Percentiles rank a stretch among this genome's conserved stretches.
Evolutionary conservation across 257 asterid species (phyloP).

Genomic region (Rubia yunnanensis): DNA sequence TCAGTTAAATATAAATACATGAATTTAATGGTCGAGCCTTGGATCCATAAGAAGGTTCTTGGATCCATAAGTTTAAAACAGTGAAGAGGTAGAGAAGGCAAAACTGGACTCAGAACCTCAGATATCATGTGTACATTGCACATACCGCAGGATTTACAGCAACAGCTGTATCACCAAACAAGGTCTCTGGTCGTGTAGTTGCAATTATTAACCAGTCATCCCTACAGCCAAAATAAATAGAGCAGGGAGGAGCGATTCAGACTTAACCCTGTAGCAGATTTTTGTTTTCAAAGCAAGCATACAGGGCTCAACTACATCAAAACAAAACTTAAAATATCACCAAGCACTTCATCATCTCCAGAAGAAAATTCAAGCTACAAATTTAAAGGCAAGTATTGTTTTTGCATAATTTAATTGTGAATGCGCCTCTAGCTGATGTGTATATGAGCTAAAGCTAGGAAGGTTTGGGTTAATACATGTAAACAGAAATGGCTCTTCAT

Average conservation of each 20-base stretch:
- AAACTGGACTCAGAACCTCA: background rate
- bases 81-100: background rate
- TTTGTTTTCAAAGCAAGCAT: background rate
- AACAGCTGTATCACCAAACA: slow-evolving; percentile 92
- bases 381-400: background rate
- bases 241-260: background rate
- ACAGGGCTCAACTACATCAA: background rate
- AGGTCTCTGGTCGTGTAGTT: slow-evolving; percentile 97
- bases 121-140: background rate
- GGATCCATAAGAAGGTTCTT: background rate
- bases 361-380: background rate
- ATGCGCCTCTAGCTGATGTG: background rate
- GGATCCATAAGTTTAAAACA: background rate
- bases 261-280: background rate
- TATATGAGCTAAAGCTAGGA: background rate
- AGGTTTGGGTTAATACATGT: background rate
- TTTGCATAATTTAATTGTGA: background rate
- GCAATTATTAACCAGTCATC: slow-evolving; percentile 87
- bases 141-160: slow-evolving; percentile 91
- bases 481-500: background rate
- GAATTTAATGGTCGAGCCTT: background rate
- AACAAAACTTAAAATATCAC: background rate
- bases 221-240: slow-evolving; percentile 32
- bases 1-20: too few relatives aligned
- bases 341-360: background rate